Evolutionary conservation across 305 asterid genomes (phyloP).

Genomic region (Rubia tinctorum): DNA sequence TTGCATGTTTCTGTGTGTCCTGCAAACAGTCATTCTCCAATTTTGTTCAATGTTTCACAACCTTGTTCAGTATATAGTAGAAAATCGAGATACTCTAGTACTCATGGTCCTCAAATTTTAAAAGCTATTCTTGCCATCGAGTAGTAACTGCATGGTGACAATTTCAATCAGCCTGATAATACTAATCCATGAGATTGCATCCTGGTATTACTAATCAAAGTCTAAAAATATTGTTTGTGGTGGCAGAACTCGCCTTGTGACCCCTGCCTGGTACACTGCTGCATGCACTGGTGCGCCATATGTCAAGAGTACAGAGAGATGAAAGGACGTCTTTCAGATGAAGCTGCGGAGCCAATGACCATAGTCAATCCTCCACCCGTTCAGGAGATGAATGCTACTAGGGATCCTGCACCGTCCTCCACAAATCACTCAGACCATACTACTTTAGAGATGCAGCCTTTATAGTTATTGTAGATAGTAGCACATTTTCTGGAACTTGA

Average conservation of each 20-base stretch:
- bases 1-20: no score
- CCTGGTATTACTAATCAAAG: no score
- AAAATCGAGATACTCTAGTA: no score
- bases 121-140: no score
- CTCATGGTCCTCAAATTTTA: no score
- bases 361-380: constrained; percentile 87
- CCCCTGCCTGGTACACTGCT: constrained; percentile 94
- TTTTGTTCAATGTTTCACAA: no score
- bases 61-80: no score
- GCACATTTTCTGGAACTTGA: background rate
- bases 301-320: constrained; percentile 98
- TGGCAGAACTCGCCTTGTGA: constrained; percentile 96
- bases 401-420: constrained; percentile 43
- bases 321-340: constrained; percentile 75
- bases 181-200: no score
- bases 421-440: constrained; percentile 45
- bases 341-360: constrained; percentile 63
- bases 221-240: constrained; percentile 3
- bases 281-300: constrained; percentile 96
- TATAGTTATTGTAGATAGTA: constrained; percentile 17
- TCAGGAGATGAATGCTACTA: constrained; percentile 70
- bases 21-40: background rate
- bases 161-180: no score
- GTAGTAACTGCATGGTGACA: no score
- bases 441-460: constrained; percentile 74